Base-by-base conservation (phyloP, 2,329 filamentous ascomycete genomes). In the Emmonsia crescens region DNA sequence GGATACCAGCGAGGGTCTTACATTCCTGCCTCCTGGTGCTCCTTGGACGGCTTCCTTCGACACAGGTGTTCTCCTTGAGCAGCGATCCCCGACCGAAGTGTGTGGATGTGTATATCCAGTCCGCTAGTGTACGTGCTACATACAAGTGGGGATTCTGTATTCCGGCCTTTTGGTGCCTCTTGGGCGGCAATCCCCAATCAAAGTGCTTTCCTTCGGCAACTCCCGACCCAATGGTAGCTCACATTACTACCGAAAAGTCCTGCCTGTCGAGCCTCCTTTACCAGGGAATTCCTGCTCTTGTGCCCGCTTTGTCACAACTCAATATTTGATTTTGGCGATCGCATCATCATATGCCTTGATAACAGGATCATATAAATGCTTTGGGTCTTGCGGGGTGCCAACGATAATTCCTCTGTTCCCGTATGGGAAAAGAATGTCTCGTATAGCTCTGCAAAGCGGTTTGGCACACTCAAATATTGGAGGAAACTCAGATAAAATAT, bases 401-500 rank as follows among this genome's bases (percentile, higher is more conserved):
- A 16, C 48, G 19, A 63, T 59, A n/a, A 65, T 19, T 29, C 16
- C 29, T 24, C 24, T 12, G 10, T 46, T 9, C 36, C 56, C 31
- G 16, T 29, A 27, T 46, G 42, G 49, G 36, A 64, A 64, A 64
- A 71, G 49, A 60, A 65, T 38, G 16, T 59, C 38, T 57, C 54
- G 63, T 68, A 66, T 46, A 54, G 64, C 46, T 61, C 65, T 61
- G 61, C 64, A 67, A 63, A 70, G 57, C 58, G 62, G 42, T 46
- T 68, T 70, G 21, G 66, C 62, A 52, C 29, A 59, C 31, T 68
- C 61, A 57, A 70, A 69, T 38, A 60, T 48, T 36, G 59, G 52
- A 29, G 63, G 61, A 63, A 70, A 68, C 60, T 68, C 66, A 19
- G 19, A 57, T 38, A 68, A 62, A 36, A 70, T 60, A 10, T 60